A percentile compares a stretch with the other conserved stretches of the same genome.
Conservation (phyloP, 2,329 filamentous ascomycete genomes). For the Cercospora brassicicola region DNA sequence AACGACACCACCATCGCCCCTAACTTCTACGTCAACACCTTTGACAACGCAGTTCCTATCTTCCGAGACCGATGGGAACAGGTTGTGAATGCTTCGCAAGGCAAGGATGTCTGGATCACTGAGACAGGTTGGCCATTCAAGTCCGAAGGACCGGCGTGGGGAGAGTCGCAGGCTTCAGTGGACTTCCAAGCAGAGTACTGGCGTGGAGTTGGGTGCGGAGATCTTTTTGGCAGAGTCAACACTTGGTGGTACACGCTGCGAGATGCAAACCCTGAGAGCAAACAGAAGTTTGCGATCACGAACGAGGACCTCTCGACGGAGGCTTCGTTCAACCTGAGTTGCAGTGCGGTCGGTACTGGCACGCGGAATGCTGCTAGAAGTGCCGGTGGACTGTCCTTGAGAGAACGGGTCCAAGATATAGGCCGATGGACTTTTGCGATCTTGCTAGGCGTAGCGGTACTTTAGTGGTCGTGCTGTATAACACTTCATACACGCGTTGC, state of each 20-base stretch:
- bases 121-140: neutral
- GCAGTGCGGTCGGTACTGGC: neutral
- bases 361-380: neutral
- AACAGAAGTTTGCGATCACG: slow-evolving; percentile 17
- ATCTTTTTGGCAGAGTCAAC: slow-evolving; percentile 58
- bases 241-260: slow-evolving; percentile 68
- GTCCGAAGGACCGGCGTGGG: neutral
- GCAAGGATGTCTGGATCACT: neutral
- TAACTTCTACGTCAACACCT: neutral
- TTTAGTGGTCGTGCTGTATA: neutral
- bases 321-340: slow-evolving; percentile 7
- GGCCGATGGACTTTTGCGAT: neutral
- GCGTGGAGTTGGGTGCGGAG: neutral
- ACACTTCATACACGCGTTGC: neutral
- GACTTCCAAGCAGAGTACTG: neutral
- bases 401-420: neutral
- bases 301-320: neutral
- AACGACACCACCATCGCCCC: slow-evolving; percentile 48
- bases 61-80: neutral
- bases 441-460: neutral
- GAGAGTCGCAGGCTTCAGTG: neutral
- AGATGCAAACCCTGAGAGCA: slow-evolving; percentile 11
- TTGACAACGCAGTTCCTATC: neutral
- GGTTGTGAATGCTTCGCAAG: neutral
- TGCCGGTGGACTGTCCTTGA: neutral